Conservation (phyloP, 2,329 filamentous ascomycete species). For the Fusarium palustre region DNA sequence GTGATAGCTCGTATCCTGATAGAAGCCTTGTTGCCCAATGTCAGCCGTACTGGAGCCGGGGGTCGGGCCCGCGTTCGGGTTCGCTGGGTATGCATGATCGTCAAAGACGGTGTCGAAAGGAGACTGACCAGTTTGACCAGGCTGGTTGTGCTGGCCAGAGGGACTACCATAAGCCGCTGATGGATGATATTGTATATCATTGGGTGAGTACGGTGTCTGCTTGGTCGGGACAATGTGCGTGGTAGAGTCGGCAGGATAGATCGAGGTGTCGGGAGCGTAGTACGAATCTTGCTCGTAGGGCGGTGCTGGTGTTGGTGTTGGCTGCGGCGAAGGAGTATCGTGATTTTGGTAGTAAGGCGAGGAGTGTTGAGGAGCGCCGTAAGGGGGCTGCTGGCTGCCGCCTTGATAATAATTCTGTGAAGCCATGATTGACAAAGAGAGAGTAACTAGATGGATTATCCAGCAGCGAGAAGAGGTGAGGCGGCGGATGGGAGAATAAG, state of each 20-base stretch:
- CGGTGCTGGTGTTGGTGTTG: conserved; percentile 56
- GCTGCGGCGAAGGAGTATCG: conserved; percentile 57
- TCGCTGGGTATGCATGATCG: conserved; percentile 72
- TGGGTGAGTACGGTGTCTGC: conserved; percentile 40
- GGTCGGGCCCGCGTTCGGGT: conserved; percentile 55
- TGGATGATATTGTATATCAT: conserved; percentile 38
- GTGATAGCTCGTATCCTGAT: conserved; percentile 70
- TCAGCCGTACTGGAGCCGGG: conserved; percentile 54
- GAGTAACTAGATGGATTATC: conserved; percentile 14
- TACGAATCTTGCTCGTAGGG: conserved; percentile 53
- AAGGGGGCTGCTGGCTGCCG: conserved; percentile 57
- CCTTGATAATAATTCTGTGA: conserved; percentile 73
- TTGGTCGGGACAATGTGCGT: conserved; percentile 34
- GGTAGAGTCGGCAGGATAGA: conserved; percentile 36
- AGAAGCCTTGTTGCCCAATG: conserved; percentile 54
- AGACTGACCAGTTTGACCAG: conserved; percentile 56
- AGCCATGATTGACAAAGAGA: conserved; percentile 60
- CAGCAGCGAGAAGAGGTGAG: conserved; percentile 19
- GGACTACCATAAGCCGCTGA: conserved; percentile 43
- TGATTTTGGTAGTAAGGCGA: conserved; percentile 56
- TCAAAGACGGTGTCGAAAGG: conserved; percentile 76
- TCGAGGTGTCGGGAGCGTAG: conserved; percentile 40
- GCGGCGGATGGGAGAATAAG: conserved; percentile 22
- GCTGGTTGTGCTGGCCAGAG: conserved; percentile 48
- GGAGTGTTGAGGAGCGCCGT: conserved; percentile 53